Base-by-base conservation (phyloP, 208 protist species). In the Crithidia acanthocephali region DNA sequence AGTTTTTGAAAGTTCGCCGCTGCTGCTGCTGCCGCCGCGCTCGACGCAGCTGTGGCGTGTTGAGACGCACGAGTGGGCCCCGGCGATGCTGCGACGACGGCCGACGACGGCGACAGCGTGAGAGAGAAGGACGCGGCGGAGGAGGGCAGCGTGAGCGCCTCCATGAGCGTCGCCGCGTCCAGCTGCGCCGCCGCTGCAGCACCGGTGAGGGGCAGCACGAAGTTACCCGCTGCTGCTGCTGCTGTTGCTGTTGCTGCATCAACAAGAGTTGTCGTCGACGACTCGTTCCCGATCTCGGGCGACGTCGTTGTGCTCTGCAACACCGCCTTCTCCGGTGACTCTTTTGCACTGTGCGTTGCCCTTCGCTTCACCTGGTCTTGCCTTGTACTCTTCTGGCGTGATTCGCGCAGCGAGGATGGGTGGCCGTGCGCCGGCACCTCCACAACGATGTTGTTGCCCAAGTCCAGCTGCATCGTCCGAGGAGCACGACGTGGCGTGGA, bases 361-460 rank as follows among this genome's bases (percentile, higher is more conserved):
- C n/a, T n/a, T n/a, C n/a, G n/a, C n/a, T n/a, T n/a, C n/a, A n/a
- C 33, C n/a, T 60, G 28, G 3, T 50, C 7, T 11, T 5, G 35
- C 35, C 20, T 13, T 30, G 16, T 23, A 10, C 5, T 40, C 61
- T 37, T 55, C 27, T 5, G 9, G 6, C 8, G 9, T 48, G 4
- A n/a, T n/a, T 13, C 16, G 10, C 13, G 6, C 28, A n/a, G 52
- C 9, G 59, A 25, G 2, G 42, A 37, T 22, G 28, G 22, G 22
- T 16, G 11, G 6, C 47, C 13, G 42, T 16, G 23, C 2, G 28
- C 23, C 6, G 64, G 52, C 2, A 72, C 32, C 15, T 51, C 50
- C 11, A 52, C 72, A 0, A 37, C 40, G 16, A 77, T 50, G 22
- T 67, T 53, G 51, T 72, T 77, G n/a, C 72, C 72, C 11, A 77